Percentiles rank a stretch among this genome's conserved stretches.
These are phyloP conservation scores for Penicillium fimorum DNA, from an alignment of 495 filamentous ascomycete species.

Conservation along the genomic window DNA sequence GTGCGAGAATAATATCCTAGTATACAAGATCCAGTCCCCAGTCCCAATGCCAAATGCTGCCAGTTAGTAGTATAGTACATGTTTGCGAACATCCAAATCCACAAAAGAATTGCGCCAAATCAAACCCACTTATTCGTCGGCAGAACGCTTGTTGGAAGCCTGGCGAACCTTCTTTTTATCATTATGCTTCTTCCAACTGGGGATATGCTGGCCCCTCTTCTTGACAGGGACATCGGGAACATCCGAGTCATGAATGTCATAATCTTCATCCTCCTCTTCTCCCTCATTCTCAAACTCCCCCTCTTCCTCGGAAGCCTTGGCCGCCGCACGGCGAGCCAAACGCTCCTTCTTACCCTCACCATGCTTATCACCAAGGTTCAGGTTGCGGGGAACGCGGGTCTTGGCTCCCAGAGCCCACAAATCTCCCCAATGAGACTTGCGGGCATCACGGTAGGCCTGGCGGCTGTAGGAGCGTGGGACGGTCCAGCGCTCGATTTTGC, in stretches of 20 bases:
- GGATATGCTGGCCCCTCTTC: conserved; percentile 44
- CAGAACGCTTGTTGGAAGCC: conserved; percentile 37
- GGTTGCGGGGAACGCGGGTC: conserved; percentile 61
- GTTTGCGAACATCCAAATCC: conserved; percentile 5
- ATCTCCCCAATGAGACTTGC: conserved; percentile 89
- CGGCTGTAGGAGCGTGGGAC: conserved; percentile 78
- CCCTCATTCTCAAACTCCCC: conserved; percentile 17
- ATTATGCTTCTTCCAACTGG: conserved; percentile 48
- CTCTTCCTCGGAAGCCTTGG: conserved; percentile 28
- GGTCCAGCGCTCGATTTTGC: conserved; percentile 89
- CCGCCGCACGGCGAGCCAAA: conserved; percentile 35
- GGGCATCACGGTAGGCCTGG: conserved; percentile 83
- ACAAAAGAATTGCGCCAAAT: conserved; percentile 16
- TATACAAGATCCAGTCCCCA: conserved; percentile 21
- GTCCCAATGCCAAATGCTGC: conserved; percentile 20
- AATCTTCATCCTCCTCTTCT: conserved; percentile 30
- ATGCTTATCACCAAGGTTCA: conserved; percentile 61
- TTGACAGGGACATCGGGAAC: conserved; percentile 23
- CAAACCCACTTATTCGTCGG: conserved; percentile 24
- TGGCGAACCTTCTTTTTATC: conserved; percentile 46
- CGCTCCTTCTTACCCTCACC: conserved; percentile 54
- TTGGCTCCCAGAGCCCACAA: conserved; percentile 95
- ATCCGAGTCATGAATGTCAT: conserved; percentile 17
- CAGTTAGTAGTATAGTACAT: conserved; percentile 13
- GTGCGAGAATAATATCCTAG: conserved; percentile 21